Evolutionary conservation across 768 basidiomycete genomes (phyloP).

Genomic region (Phlegmacium glaucopus): DNA sequence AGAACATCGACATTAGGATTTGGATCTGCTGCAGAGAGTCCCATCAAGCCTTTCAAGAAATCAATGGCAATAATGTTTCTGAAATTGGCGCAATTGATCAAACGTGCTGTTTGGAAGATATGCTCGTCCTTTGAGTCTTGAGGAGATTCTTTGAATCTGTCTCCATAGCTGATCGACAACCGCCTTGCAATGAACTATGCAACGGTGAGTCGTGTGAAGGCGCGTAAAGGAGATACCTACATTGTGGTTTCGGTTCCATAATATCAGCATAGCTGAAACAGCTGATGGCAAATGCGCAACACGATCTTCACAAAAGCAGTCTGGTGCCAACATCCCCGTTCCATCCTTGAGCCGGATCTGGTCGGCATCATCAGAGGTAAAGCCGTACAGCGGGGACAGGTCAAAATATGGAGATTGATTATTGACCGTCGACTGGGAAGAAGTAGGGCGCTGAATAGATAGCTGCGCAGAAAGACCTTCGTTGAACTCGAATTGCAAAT

Average conservation of each 20-base stretch:
- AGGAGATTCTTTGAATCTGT: no score
- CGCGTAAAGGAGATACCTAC: conserved; percentile 23
- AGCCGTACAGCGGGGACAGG: conserved; percentile 49
- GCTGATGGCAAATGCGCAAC: conserved; percentile 53
- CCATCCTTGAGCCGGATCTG: conserved; percentile 49
- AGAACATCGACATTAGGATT: background rate
- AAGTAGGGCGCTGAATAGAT: no score
- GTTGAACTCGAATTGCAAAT: no score
- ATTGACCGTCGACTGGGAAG: conserved; percentile 30
- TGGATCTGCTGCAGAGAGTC: conserved; percentile 14
- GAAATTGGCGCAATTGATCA: conserved; percentile 24
- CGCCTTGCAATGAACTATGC: no score
- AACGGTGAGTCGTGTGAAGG: no score
- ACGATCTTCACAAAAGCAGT: conserved; percentile 51
- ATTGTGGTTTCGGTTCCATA: conserved; percentile 61
- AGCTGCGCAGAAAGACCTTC: no score
- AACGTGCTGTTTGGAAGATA: conserved; percentile 22
- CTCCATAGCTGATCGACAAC: no score
- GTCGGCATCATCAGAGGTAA: conserved; percentile 30
- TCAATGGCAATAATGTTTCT: conserved; percentile 22
- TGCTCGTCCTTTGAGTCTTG: conserved; percentile 16
- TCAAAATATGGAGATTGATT: conserved; percentile 55
- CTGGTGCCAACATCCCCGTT: conserved; percentile 49
- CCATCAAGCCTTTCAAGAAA: conserved; percentile 23
- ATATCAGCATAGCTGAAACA: conserved; percentile 47